Evolutionary conservation across 2,329 filamentous ascomycete species (phyloP).

Genomic region (Graphium sp.): DNA sequence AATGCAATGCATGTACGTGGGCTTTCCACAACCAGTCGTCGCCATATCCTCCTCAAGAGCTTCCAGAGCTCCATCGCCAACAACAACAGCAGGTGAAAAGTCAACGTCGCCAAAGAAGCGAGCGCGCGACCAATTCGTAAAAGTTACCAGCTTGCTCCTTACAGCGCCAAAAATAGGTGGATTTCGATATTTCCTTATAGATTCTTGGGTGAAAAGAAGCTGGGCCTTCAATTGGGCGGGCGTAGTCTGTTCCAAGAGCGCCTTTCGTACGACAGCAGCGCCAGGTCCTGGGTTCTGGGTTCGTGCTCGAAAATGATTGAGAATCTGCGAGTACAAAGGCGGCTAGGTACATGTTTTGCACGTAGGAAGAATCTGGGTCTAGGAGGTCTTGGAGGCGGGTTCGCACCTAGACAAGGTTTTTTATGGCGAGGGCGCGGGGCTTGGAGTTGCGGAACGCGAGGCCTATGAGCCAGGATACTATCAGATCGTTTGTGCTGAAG

Average conservation of each 20-base stretch:
- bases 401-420: background rate
- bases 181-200: background rate
- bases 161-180: constrained; percentile 3
- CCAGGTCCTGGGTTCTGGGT: background rate
- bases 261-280: background rate
- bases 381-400: background rate
- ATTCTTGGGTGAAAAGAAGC: background rate
- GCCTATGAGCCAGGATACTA: no score
- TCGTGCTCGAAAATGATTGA: background rate
- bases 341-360: background rate
- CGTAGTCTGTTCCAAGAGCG: constrained; percentile 1
- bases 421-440: background rate
- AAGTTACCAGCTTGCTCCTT: constrained; percentile 3
- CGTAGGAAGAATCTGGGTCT: background rate
- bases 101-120: constrained; percentile 7
- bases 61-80: no score
- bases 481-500: no score
- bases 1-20: constrained; percentile 1
- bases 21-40: constrained; percentile 4
- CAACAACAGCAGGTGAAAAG: constrained; percentile 7
- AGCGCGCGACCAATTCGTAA: constrained; percentile 7
- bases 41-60: background rate
- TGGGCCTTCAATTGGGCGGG: background rate
- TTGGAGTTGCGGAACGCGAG: no score
- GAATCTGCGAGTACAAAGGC: background rate